phyloP scores from a whole-genome alignment of 2,329 filamentous ascomycete species.

The Corniculantispora saksenae region DNA sequence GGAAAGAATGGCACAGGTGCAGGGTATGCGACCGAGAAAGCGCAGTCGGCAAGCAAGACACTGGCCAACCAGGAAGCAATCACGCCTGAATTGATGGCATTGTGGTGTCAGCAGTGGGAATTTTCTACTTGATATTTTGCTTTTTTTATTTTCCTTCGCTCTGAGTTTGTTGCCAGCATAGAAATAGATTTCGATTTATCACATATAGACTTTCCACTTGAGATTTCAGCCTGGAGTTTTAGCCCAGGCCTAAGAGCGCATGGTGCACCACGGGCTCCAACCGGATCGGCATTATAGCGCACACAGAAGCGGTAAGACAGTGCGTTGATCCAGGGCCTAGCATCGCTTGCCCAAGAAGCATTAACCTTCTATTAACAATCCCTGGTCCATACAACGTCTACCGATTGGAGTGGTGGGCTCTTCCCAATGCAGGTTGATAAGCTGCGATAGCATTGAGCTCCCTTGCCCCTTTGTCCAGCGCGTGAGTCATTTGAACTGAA shows the following conservation, averaged over 20 bases:
- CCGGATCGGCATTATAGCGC: constrained; percentile 3
- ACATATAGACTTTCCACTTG: neutral
- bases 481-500: neutral
- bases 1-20: constrained; percentile 24
- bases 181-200: neutral
- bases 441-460: neutral
- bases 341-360: neutral
- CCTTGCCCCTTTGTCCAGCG: neutral
- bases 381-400: neutral
- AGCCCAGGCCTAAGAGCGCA: too few relatives aligned
- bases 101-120: constrained; percentile 51
- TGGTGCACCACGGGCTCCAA: neutral
- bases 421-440: neutral
- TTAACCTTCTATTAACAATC: neutral
- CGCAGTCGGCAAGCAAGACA: constrained; percentile 42
- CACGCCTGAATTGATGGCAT: constrained; percentile 45
- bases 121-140: constrained; percentile 23
- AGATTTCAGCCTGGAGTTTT: neutral
- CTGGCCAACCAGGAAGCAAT: constrained; percentile 43
- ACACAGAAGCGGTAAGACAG: neutral
- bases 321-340: neutral
- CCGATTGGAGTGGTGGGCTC: neutral
- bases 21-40: constrained; percentile 43
- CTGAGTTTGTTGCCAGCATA: neutral
- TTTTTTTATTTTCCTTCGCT: neutral